phyloP scores from a whole-genome alignment of 1,139 yeast genomes.

The Ashbya aceris region DNA sequence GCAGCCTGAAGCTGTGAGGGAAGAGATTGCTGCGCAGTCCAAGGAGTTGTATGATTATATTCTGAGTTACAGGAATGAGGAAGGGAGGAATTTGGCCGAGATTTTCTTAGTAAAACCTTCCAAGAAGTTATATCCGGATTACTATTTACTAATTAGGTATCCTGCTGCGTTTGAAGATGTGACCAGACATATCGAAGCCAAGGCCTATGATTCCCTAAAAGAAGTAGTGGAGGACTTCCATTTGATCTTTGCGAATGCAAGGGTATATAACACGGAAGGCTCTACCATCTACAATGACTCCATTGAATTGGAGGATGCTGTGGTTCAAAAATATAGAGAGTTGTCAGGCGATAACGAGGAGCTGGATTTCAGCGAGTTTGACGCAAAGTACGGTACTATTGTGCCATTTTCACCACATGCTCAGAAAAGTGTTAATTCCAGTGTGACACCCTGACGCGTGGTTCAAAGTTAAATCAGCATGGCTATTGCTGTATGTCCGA shows the following conservation, averaged over 20 bases:
- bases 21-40: conserved; percentile 30
- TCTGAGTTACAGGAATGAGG: conserved; percentile 37
- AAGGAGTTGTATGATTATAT: conserved; percentile 34
- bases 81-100: conserved; percentile 41
- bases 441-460: conserved; percentile 2
- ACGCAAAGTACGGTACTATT: conserved; percentile 32
- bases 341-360: conserved; percentile 29
- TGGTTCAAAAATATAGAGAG: conserved; percentile 28
- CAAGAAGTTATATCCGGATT: conserved; percentile 71
- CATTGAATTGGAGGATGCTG: conserved; percentile 47
- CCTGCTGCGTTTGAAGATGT: conserved; percentile 77
- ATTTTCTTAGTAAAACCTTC: conserved; percentile 64
- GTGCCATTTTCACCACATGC: conserved; percentile 1
- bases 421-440: conserved; percentile 2
- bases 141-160: conserved; percentile 64
- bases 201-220: conserved; percentile 44
- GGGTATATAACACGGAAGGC: conserved; percentile 83
- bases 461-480: too few relatives aligned
- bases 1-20: conserved; percentile 36
- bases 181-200: conserved; percentile 47
- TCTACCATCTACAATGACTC: conserved; percentile 79
- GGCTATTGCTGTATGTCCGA: too few relatives aligned
- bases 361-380: conserved; percentile 44
- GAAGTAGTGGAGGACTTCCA: conserved; percentile 67
- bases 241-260: conserved; percentile 74